A percentile compares a stretch with the other conserved stretches of the same genome.
Evolutionary conservation across 371 early-diverging fungal genomes (phyloP).

Genomic region (Mucor velutinosus): DNA sequence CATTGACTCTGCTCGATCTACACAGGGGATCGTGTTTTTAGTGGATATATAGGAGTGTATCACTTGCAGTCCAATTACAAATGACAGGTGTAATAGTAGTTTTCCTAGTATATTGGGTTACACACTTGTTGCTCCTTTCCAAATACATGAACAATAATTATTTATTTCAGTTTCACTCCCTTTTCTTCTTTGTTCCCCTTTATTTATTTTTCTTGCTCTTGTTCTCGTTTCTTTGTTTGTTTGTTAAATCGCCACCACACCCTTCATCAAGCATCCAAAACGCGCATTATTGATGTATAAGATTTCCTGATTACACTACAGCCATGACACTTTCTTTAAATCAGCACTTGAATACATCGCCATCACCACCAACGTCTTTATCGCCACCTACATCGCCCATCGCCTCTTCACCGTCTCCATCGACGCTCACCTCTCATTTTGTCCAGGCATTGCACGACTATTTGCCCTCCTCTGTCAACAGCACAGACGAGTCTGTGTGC

Average conservation of each 20-base stretch:
- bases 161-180: conserved; percentile 3
- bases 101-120: background rate
- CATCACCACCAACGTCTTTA: conserved; percentile 18
- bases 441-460: conserved; percentile 56
- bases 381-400: conserved; percentile 13
- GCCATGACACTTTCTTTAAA: conserved; percentile 4
- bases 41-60: too few relatives aligned
- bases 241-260: background rate
- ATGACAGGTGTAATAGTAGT: conserved; percentile 4
- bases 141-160: conserved; percentile 1
- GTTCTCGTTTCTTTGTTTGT: background rate
- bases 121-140: conserved; percentile 8
- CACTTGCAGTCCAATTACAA: background rate
- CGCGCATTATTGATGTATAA: background rate
- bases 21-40: too few relatives aligned
- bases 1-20: too few relatives aligned
- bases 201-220: background rate
- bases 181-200: background rate
- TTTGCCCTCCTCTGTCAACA: conserved; percentile 38
- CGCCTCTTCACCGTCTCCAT: background rate
- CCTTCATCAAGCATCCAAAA: background rate
- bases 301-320: background rate
- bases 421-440: conserved; percentile 42
- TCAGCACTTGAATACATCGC: background rate
- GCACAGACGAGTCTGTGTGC: conserved; percentile 36